Conservation (phyloP, 805 yeast species). For the Groenewaldozyma tartarivorans region DNA sequence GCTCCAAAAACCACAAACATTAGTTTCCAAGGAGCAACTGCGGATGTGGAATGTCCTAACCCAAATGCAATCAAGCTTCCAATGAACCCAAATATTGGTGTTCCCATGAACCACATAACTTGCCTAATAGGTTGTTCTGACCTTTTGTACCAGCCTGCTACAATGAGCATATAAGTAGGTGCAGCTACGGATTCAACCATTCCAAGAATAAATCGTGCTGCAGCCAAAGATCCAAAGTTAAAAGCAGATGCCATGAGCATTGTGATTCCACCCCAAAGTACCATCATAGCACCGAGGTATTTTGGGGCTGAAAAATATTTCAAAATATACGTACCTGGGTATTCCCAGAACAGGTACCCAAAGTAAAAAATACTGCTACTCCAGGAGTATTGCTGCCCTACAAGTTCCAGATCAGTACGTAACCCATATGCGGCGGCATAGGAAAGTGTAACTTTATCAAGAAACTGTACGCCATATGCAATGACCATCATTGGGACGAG, state of each 20-base stretch:
- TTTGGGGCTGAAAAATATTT: conserved; percentile 15
- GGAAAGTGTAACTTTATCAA: conserved; percentile 43
- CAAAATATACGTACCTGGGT: conserved; percentile 35
- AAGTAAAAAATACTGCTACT: conserved; percentile 36
- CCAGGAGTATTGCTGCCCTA: conserved; percentile 35
- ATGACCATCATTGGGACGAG: conserved; percentile 7
- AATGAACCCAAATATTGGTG: conserved; percentile 27
- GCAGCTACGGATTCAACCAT: conserved; percentile 13
- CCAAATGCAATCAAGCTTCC: conserved; percentile 17
- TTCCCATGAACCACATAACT: conserved; percentile 26
- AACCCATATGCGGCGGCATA: conserved; percentile 46
- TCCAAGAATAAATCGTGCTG: conserved; percentile 12
- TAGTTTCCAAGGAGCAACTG: conserved; percentile 47
- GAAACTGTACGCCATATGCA: no score
- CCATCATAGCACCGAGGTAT: conserved; percentile 13
- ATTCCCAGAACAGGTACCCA: conserved; percentile 39
- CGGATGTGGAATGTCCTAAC: conserved; percentile 16
- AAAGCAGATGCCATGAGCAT: conserved; percentile 13
- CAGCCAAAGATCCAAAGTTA: conserved; percentile 10
- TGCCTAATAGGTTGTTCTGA: conserved; percentile 43
- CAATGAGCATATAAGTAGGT: conserved; percentile 46
- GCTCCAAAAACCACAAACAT: conserved; percentile 52
- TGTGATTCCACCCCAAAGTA: conserved; percentile 15
- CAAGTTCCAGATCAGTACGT: conserved; percentile 32
- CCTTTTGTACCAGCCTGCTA: conserved; percentile 51